Conservation (phyloP, 768 basidiomycete species). For the Boletus reticulatus region DNA sequence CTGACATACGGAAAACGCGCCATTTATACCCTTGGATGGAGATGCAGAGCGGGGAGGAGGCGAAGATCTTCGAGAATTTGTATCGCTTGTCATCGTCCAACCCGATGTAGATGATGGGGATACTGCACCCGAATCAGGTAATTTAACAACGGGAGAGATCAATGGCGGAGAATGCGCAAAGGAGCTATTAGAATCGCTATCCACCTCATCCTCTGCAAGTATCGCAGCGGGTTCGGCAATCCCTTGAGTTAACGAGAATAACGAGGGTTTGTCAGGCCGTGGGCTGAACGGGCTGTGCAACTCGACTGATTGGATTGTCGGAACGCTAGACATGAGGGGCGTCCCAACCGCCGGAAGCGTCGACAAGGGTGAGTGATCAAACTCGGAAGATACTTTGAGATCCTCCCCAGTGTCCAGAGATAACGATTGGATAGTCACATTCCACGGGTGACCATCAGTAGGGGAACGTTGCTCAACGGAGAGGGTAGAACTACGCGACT, state of each 20-base stretch:
- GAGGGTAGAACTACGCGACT: slow-evolving; percentile 32
- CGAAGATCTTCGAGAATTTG: slow-evolving; percentile 16
- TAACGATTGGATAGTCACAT: slow-evolving; percentile 3
- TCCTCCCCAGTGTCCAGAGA: slow-evolving; percentile 7
- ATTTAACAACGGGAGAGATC: slow-evolving; percentile 27
- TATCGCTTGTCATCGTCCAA: slow-evolving; percentile 29
- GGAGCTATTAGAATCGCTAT: slow-evolving; percentile 22
- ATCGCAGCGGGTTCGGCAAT: neutral
- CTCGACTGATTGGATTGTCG: slow-evolving; percentile 12
- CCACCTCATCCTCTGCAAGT: slow-evolving; percentile 9
- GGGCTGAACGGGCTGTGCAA: slow-evolving; percentile 29
- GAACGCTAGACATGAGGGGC: slow-evolving; percentile 18
- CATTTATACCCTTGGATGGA: slow-evolving; percentile 9
- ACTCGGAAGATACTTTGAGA: slow-evolving; percentile 14
- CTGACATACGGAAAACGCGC: slow-evolving; percentile 4
- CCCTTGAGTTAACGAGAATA: slow-evolving; percentile 22
- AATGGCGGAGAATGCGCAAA: slow-evolving; percentile 28
- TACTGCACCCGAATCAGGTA: slow-evolving; percentile 23
- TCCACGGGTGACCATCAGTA: slow-evolving; percentile 16
- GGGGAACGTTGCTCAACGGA: slow-evolving; percentile 28
- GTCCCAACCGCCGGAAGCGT: slow-evolving; percentile 30
- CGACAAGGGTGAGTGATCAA: slow-evolving; percentile 32
- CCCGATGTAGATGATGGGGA: slow-evolving; percentile 27
- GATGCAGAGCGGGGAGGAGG: slow-evolving; percentile 5
- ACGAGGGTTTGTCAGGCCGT: slow-evolving; percentile 20